Base-by-base conservation (phyloP, 164 flowering plant species). In the Dillenia turbinata region DNA sequence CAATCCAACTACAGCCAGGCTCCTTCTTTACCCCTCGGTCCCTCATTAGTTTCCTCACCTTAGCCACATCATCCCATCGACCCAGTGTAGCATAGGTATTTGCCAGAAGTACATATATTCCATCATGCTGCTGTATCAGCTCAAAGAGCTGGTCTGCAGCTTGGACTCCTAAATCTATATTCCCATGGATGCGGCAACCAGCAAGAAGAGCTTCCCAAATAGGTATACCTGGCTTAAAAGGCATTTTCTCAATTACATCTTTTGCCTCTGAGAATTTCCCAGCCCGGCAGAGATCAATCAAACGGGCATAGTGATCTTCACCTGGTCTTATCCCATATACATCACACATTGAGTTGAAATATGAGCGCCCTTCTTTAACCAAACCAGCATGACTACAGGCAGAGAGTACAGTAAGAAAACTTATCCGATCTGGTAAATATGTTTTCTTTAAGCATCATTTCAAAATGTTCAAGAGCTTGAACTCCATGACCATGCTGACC, bases 1-100 rank as follows among this genome's bases (percentile, higher is more conserved):
- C 88, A 24, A 90, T 75, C 96, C 96, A 88, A 65, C 97, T 91
- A 70, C 97, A 89, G n/a, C 83, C 97, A 26, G 96, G 96, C 65
- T 88, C 91, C 63, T 89, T 89, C 78, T 85, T 88, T 60, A 90
- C 83, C 40, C 92, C 93, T 60, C 80, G 61, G 17, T 86, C 90
- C 69, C 87, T 82, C 97, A 91, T 87, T 44, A 77, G 48, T 61
- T 78, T 81, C 59, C 97, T 63, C 48, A 84, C 91, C 67, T 70
- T 80, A 5, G 88, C 90, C 56, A 74, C 81, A 59, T 80, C 90
- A 57, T 72, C 68, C 93, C 90, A 84, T 46, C 72, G 71, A 6
- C 86, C 91, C 2, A 69, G 71, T 1, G 60, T 45, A 1, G 97
- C 88, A 59, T 79, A 88, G 71, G 81, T 85, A 60, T 91, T 91